Conservation (phyloP, 768 basidiomycete genomes). For the Boletales sp. region DNA sequence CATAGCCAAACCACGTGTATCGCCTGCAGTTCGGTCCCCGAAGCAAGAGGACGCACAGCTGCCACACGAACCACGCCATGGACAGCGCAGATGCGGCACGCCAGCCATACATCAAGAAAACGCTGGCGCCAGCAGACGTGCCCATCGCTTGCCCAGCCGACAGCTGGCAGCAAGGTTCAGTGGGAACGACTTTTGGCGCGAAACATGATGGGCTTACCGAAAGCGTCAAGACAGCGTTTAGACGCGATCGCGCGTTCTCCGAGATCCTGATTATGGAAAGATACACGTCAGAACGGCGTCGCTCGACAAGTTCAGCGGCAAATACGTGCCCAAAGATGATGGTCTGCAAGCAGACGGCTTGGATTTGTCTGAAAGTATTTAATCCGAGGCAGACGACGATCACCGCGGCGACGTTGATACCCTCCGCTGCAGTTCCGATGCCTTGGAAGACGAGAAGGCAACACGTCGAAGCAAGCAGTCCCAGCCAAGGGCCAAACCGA, state of each 20-base stretch:
- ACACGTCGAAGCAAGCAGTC: conserved; percentile 31
- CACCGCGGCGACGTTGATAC: conserved; percentile 34
- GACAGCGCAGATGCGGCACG: conserved; percentile 29
- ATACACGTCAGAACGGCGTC: neutral
- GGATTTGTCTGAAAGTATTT: conserved; percentile 36
- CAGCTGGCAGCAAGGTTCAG: conserved; percentile 7
- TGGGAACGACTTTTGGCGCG: too few relatives aligned
- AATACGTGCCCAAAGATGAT: conserved; percentile 19
- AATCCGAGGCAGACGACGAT: conserved; percentile 37
- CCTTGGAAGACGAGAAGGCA: conserved; percentile 25
- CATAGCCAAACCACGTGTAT: conserved; percentile 55
- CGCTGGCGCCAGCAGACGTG: conserved; percentile 36
- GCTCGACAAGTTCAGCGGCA: neutral
- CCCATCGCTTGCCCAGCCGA: conserved; percentile 40
- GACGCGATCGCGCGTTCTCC: conserved; percentile 22
- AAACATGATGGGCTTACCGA: conserved; percentile 16
- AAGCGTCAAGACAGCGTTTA: conserved; percentile 26
- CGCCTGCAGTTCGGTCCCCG: conserved; percentile 37
- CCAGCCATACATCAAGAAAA: conserved; percentile 41
- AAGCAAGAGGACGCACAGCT: conserved; percentile 32
- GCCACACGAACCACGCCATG: conserved; percentile 34
- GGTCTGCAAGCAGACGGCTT: conserved; percentile 32
- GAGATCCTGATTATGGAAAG: conserved; percentile 18
- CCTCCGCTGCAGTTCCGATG: conserved; percentile 37
- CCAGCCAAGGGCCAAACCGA: conserved; percentile 39